Evolutionary conservation across 352 stramenopile species (phyloP).

Genomic region (Peronospora tabacina): DNA sequence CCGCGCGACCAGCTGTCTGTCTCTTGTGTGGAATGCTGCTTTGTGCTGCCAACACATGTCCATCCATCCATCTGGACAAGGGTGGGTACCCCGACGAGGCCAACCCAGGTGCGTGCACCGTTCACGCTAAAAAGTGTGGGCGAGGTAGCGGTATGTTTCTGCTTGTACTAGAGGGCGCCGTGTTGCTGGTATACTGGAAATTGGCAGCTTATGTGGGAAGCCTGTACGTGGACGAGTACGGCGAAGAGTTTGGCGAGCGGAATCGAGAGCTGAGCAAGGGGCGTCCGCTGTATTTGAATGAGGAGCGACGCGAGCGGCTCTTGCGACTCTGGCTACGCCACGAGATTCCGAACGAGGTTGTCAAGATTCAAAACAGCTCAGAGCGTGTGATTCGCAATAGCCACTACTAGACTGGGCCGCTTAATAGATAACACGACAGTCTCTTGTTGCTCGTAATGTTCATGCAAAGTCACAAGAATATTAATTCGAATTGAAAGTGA

Average conservation of each 20-base stretch:
- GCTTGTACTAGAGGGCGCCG: slow-evolving; percentile 72
- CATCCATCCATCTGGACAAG: slow-evolving; percentile 62
- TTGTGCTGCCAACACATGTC: slow-evolving; percentile 76
- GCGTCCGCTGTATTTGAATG: slow-evolving; percentile 72
- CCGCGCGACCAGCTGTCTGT: slow-evolving; percentile 73
- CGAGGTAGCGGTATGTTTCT: slow-evolving; percentile 78
- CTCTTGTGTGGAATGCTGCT: slow-evolving; percentile 75
- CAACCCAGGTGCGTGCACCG: slow-evolving; percentile 72
- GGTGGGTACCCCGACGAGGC: slow-evolving; percentile 65
- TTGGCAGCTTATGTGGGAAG: slow-evolving; percentile 75
- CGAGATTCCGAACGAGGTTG: slow-evolving; percentile 81
- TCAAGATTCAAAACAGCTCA: slow-evolving; percentile 86
- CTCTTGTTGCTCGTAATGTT: too few relatives aligned
- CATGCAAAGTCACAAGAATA: too few relatives aligned
- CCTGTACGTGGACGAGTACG: slow-evolving; percentile 84
- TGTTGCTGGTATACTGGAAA: slow-evolving; percentile 84
- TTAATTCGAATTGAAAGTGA: too few relatives aligned
- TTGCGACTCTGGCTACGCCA: slow-evolving; percentile 71
- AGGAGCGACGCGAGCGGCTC: slow-evolving; percentile 57
- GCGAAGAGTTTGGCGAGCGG: slow-evolving; percentile 80
- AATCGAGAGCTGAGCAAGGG: slow-evolving; percentile 78
- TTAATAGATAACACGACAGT: too few relatives aligned
- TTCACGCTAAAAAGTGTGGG: slow-evolving; percentile 82
- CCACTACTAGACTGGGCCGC: slow-evolving; percentile 32
- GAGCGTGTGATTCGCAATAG: slow-evolving; percentile 84